Percentiles rank a stretch among this genome's conserved stretches.
Conservation (phyloP, 2,329 filamentous ascomycete species). For the Hortaea sp. region DNA sequence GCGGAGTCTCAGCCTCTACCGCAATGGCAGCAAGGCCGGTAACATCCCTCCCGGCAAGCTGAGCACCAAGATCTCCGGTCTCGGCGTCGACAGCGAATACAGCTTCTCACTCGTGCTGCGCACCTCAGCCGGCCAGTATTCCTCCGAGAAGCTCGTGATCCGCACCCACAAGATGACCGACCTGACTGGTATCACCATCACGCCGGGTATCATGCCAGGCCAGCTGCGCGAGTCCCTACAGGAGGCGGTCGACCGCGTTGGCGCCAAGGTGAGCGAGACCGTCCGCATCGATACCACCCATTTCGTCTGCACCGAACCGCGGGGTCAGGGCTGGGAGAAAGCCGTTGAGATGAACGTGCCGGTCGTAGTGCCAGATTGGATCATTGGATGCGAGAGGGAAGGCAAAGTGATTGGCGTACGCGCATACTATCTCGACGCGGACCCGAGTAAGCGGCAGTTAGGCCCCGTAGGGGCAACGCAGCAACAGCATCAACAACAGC, state of each 20-base stretch:
- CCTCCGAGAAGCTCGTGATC: constrained; percentile 72
- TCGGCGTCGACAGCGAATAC: constrained; percentile 95
- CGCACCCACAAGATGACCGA: constrained; percentile 99
- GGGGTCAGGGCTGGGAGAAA: constrained; percentile 88
- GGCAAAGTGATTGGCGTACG: constrained; percentile 88
- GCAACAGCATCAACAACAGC: constrained; percentile 14
- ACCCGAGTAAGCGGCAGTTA: constrained; percentile 51
- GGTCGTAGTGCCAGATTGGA: constrained; percentile 92
- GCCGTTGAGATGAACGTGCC: constrained; percentile 97
- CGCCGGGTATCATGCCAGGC: constrained; percentile 72
- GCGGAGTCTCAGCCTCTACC: constrained; percentile 79
- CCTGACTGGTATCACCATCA: constrained; percentile 88
- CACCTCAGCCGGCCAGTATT: constrained; percentile 80
- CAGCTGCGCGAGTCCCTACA: constrained; percentile 62
- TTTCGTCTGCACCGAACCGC: constrained; percentile 91
- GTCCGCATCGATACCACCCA: constrained; percentile 97
- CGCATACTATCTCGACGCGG: constrained; percentile 90
- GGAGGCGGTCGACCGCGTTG: constrained; percentile 73
- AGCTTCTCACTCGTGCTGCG: constrained; percentile 85
- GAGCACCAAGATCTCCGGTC: constrained; percentile 90
- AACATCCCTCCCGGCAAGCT: constrained; percentile 86
- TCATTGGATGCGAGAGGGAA: constrained; percentile 89
- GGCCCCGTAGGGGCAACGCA: constrained; percentile 26
- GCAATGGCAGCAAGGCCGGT: constrained; percentile 93
- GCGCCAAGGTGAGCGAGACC: constrained; percentile 79